Evolutionary conservation across 2,329 filamentous ascomycete genomes (phyloP), one percentile per base, ranked within the genome.

Genomic region (Claviceps citrina): DNA sequence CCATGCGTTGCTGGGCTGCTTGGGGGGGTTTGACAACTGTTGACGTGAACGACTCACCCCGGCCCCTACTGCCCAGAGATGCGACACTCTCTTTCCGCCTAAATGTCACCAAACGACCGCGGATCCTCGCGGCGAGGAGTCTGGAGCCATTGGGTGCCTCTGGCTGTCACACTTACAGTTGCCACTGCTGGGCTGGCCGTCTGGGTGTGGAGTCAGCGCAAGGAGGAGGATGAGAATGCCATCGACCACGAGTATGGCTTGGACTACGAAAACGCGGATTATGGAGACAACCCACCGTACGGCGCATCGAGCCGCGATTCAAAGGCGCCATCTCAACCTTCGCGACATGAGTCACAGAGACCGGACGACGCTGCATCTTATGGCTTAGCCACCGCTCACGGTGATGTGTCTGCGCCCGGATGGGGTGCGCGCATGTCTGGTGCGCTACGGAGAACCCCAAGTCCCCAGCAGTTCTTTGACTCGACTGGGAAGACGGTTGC

Each of bases 131-230:
- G 73, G 62, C 67, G 71, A 59, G 67, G 71, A 56, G 71, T 76
- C 49, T 74, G 84, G 63, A 74, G 79, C 54, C 89, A 93, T 64
- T 95, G 87, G 84, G 75, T 94, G 44, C 89, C 89, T 46, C 71
- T 96, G 42, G 80, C 78, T 48, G 63, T 94, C 47, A 95, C 87
- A 37, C 77, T 93, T 43, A 87, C 85, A 35, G 76, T 93, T 50
- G 89, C 89, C 44, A 85, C 87, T 18, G 78, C 83, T 41, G 86
- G 87, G 26, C 64, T 93, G 36, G 87, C 80, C 39, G 85, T 85
- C 42, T 96, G 89, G 89, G 76, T 87, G 44, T 94, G 86, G 86
- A 93, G 82, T 58, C 86, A 93, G 63, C 80, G 84, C 53, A 76
- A 71, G 53, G 79, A 83, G 48, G 73, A 79, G 43, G 79, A 84